Evolutionary conservation across 768 basidiomycete genomes (phyloP), one percentile per base, ranked within the genome.

Genomic region (Plicaturopsis crispa): DNA sequence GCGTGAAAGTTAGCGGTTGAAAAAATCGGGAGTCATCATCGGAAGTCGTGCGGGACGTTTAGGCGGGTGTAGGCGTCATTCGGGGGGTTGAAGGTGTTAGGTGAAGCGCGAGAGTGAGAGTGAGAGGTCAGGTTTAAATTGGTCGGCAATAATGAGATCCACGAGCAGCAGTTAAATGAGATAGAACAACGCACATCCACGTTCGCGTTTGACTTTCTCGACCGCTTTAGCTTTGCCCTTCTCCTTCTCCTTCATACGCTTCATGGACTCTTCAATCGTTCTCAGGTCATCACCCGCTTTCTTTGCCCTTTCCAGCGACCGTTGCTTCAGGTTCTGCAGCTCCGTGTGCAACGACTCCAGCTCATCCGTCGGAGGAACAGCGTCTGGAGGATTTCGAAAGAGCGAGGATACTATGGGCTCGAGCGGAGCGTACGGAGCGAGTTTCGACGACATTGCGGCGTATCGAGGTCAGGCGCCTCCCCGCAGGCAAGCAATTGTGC

Each of bases 241-340:
- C 58, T 77, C 81, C 57, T 74, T 79, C 62, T 86, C 85, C 62
- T 75, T 83, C 63, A 86, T 71, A 43, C 75, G 72, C 38, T 75
- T 73, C 73, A 84, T 79, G 35, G 80, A 81, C 59, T 83, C 84
- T 45, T 84, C 77, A 48, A 89, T 78, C 38, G 74, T 69, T 54
- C 69, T 73, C 48, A 85, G 62, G 66, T 89, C 86, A 51, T 82
- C 77, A 22, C 72, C 73, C 0, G 85, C 87, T 65, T 85, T 87
- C 66, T 72, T 78, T 28, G 69, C 74, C 48, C 83, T 71, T 44
- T 80, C 79, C 33, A 77, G 49, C 5, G 75, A 70, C 52, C 62
- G 66, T 48, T 72, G 63, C 49, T 67, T 73, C 37, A 81, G 59
- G 34, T 62, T 44, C 43, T 56, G 63, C 33, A 90, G 73, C 54